These are phyloP conservation scores for Fonsecaea pedrosoi DNA, from an alignment of 2,329 filamentous ascomycete genomes.

Conservation along the genomic window DNA sequence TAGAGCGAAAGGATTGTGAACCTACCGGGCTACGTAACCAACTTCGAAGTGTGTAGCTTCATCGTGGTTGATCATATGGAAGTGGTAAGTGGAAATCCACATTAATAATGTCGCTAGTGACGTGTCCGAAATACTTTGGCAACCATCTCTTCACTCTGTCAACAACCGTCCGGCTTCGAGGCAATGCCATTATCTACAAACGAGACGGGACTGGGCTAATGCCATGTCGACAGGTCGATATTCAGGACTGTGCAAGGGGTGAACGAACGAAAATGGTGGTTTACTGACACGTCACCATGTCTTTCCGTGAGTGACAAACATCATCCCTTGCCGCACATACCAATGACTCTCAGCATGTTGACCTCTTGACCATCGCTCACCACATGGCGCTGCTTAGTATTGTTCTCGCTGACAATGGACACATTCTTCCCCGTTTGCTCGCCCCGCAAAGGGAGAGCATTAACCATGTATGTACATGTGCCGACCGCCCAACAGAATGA, in stretches of 20 bases:
- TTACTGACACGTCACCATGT: neutral
- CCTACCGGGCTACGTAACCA: too few species aligned
- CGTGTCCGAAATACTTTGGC: neutral
- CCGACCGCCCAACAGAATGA: neutral
- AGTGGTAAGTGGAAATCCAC: too few species aligned
- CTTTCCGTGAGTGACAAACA: neutral
- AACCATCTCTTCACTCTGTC: neutral
- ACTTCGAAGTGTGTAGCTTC: too few species aligned
- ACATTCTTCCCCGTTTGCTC: neutral
- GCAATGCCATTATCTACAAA: too few species aligned
- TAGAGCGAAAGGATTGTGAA: too few species aligned
- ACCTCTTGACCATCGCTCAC: neutral
- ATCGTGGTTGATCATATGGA: too few species aligned
- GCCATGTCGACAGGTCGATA: neutral
- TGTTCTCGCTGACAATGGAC: conserved; percentile 1
- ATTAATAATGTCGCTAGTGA: neutral
- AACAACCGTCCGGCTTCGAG: too few species aligned
- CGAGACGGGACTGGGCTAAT: neutral
- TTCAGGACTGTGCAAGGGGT: neutral
- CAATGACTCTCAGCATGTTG: neutral
- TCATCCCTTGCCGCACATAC: neutral
- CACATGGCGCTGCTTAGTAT: conserved; percentile 6
- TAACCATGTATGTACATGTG: neutral
- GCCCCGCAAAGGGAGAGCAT: neutral
- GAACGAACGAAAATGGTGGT: neutral